Base-by-base conservation (phyloP, 345 rosid genomes). In the Rhodomyrtus tomentosa region DNA sequence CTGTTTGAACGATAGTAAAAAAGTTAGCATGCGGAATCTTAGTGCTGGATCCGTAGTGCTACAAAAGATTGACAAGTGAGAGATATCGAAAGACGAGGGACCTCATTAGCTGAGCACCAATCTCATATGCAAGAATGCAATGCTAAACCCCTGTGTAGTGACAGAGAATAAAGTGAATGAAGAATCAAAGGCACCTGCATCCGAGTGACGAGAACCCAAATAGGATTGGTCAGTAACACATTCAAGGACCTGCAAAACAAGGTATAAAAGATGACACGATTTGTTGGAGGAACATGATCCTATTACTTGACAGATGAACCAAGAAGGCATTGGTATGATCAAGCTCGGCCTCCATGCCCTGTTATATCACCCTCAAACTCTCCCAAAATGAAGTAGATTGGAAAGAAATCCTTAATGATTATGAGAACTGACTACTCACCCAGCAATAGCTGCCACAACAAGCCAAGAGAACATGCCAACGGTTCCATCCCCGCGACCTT, bases 151-250 rank as follows among this genome's bases (percentile, higher is more conserved):
- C 73, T 12, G 10, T 58, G 18, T 38, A 83, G 52, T 55, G 29
- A 87, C 29, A 58, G 32, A 16, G 5, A 82, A 29, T 83, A 18
- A 20, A 16, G 50, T 74, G 45, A 32, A 51, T 12, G 82, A 55
- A 81, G 55, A 52, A 42, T 25, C 32, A 84, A 72, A 40, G 50
- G 50, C 80, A 93, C 96, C 96, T 92, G 94, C 95, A 93, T 93
- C 22, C 96, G 95, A 45, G 93, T 93, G 62, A 93, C 93, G 40
- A 93, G 94, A 82, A 93, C 94, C 95, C 96, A 93, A 72, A 92
- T 91, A 0, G 95, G 96, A 55, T 42, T 91, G 58, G 95, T 93
- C 80, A 93, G 86, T 87, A 92, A 86, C 27, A 93, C 96, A 90
- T 93, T 93, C 88, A 93, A 87, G 58, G 95, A 90, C 86, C 96